Percentiles rank a stretch among this genome's conserved stretches.
Evolutionary conservation across 768 basidiomycete species (phyloP).

Genomic region (Xanthoconium purpureum): DNA sequence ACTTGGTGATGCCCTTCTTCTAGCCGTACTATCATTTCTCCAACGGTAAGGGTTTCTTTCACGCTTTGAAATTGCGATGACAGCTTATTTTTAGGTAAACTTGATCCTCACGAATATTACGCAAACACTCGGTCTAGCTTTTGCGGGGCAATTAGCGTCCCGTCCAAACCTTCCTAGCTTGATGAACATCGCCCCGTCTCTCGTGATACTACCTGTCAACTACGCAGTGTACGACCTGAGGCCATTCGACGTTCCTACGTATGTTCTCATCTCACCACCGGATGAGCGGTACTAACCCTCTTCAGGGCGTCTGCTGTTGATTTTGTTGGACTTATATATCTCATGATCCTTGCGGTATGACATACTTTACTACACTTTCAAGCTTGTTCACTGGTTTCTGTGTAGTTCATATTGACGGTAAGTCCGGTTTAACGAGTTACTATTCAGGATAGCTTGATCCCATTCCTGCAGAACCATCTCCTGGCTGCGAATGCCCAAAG

Average conservation of each 20-base stretch:
- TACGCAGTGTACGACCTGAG: constrained; percentile 48
- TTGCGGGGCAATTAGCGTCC: constrained; percentile 30
- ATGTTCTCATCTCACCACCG: constrained; percentile 20
- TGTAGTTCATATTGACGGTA: constrained; percentile 30
- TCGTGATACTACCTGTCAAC: constrained; percentile 46
- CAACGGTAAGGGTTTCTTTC: constrained; percentile 3
- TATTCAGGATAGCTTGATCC: neutral
- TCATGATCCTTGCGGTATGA: constrained; percentile 34
- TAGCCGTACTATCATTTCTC: constrained; percentile 20
- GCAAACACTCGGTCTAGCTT: constrained; percentile 32
- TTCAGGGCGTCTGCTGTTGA: constrained; percentile 50
- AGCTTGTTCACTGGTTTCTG: constrained; percentile 1
- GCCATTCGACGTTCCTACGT: constrained; percentile 62
- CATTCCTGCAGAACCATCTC: constrained; percentile 28
- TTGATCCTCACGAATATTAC: constrained; percentile 39
- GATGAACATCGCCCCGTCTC: constrained; percentile 45
- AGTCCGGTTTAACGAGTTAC: neutral
- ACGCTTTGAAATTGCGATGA: neutral
- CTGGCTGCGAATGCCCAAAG: constrained; percentile 35
- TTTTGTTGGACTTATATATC: constrained; percentile 54
- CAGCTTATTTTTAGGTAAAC: constrained; percentile 17
- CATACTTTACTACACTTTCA: neutral
- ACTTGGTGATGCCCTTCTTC: constrained; percentile 1
- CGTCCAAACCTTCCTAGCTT: constrained; percentile 34
- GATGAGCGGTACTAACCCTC: neutral